Percentiles rank a stretch among this genome's conserved stretches.
phyloP scores from a whole-genome alignment of 805 yeast genomes.

The Metschnikowia kunwiensis region DNA sequence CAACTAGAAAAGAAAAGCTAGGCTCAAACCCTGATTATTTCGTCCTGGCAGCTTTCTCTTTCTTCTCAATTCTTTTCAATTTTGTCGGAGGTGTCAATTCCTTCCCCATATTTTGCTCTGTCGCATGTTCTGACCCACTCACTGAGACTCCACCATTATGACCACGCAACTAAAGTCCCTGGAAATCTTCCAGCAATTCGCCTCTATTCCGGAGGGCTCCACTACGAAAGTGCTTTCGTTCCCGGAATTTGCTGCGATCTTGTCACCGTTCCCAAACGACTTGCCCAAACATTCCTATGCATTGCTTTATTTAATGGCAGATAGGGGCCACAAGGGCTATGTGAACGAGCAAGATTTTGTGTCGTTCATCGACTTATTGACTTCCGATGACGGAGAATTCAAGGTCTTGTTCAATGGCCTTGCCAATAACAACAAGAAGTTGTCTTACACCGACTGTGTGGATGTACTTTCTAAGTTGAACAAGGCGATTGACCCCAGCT shows the following conservation, averaged over 20 bases:
- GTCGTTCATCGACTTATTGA: conserved; percentile 57
- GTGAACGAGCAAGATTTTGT: conserved; percentile 70
- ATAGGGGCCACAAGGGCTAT: conserved; percentile 65
- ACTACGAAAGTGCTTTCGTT: conserved; percentile 29
- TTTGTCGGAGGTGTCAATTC: neutral
- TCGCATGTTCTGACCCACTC: conserved; percentile 4
- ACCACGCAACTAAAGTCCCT: conserved; percentile 20
- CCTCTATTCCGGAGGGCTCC: conserved; percentile 23
- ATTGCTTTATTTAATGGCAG: conserved; percentile 77
- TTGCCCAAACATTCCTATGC: conserved; percentile 37
- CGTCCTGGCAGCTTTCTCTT: too few relatives aligned
- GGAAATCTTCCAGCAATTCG: conserved; percentile 40
- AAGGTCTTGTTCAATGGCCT: conserved; percentile 54
- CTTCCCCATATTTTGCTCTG: conserved; percentile 5
- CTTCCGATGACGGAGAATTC: conserved; percentile 39
- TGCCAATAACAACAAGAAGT: conserved; percentile 19
- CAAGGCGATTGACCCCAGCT: conserved; percentile 39
- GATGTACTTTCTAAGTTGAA: conserved; percentile 35
- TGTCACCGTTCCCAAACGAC: conserved; percentile 42
- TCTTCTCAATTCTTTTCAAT: neutral
- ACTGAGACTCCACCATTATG: conserved; percentile 7
- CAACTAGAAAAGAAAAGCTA: too few relatives aligned
- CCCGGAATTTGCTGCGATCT: conserved; percentile 35
- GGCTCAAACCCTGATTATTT: too few relatives aligned
- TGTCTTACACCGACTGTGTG: conserved; percentile 36